These are phyloP conservation scores for Articulospora tetracladia DNA, from an alignment of 495 filamentous ascomycete genomes.

Conservation along the genomic window DNA sequence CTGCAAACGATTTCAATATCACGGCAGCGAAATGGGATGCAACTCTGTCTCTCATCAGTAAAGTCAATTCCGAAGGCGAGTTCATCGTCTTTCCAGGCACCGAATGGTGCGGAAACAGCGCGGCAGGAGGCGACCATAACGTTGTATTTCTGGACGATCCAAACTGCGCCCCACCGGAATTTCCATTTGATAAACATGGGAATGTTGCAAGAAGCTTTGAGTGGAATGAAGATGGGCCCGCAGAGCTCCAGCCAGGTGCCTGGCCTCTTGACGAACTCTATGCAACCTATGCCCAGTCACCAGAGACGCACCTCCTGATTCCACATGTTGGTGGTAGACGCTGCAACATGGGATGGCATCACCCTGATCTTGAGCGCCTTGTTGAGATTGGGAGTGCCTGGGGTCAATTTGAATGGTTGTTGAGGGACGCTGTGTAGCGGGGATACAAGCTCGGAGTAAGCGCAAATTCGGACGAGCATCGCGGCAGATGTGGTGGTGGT, in stretches of 20 bases:
- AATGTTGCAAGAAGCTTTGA: conserved; percentile 7
- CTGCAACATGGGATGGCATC: conserved; percentile 4
- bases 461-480: conserved; percentile 3
- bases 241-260: conserved; percentile 1
- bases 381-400: conserved; percentile 8
- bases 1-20: conserved; percentile 32
- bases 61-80: conserved; percentile 20
- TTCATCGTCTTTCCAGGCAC: conserved; percentile 27
- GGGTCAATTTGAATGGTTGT: conserved; percentile 4
- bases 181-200: conserved; percentile 1
- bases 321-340: conserved; percentile 5
- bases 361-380: background rate
- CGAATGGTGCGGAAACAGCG: conserved; percentile 24
- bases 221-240: conserved; percentile 8
- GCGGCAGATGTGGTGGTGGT: conserved; percentile 5
- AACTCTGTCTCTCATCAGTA: conserved; percentile 19
- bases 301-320: conserved; percentile 3
- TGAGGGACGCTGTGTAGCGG: background rate
- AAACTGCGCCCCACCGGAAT: background rate
- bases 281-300: conserved; percentile 6
- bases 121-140: conserved; percentile 12
- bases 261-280: conserved; percentile 7
- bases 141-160: conserved; percentile 4
- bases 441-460: conserved; percentile 4
- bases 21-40: conserved; percentile 26